Conservation (phyloP, 2,329 filamentous ascomycete species). For the Decorospora gaudefroyi region DNA sequence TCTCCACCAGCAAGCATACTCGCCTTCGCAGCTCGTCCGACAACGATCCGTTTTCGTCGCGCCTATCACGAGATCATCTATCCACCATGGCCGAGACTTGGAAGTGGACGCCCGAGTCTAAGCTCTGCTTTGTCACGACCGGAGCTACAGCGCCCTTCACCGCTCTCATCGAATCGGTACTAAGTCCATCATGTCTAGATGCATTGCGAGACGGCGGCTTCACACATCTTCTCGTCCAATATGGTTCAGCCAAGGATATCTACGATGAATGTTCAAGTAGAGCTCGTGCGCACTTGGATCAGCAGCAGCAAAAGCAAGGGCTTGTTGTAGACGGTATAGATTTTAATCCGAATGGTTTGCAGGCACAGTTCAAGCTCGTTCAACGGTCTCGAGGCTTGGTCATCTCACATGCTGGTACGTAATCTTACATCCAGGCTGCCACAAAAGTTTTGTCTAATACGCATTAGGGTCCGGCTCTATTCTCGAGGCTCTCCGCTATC, state of each 20-base stretch:
- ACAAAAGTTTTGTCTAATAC: slow-evolving; percentile 9
- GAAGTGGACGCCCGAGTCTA: slow-evolving; percentile 35
- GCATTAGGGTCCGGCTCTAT: slow-evolving; percentile 84
- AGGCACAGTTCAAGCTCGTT: slow-evolving; percentile 61
- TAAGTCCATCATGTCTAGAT: slow-evolving; percentile 65
- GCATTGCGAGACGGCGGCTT: slow-evolving; percentile 65
- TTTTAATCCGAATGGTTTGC: slow-evolving; percentile 66
- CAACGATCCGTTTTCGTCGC: background rate
- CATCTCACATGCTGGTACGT: slow-evolving; percentile 83
- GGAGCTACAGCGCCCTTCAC: slow-evolving; percentile 88
- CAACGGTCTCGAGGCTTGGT: slow-evolving; percentile 69
- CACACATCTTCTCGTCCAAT: slow-evolving; percentile 77
- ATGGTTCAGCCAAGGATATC: slow-evolving; percentile 66
- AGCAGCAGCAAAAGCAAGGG: slow-evolving; percentile 9
- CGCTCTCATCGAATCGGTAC: slow-evolving; percentile 67
- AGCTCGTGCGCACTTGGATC: slow-evolving; percentile 22
- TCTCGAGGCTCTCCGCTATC: slow-evolving; percentile 75
- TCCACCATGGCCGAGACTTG: slow-evolving; percentile 24
- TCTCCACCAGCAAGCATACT: too few relatives aligned
- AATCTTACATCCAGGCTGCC: too few relatives aligned
- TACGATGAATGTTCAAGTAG: slow-evolving; percentile 51
- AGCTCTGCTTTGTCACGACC: slow-evolving; percentile 81
- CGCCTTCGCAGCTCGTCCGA: background rate
- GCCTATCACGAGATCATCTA: too few relatives aligned
- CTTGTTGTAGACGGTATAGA: slow-evolving; percentile 64